Evolutionary conservation across 805 yeast species (phyloP), one percentile per base, ranked within the genome.

Genomic region (Candida germanica): DNA sequence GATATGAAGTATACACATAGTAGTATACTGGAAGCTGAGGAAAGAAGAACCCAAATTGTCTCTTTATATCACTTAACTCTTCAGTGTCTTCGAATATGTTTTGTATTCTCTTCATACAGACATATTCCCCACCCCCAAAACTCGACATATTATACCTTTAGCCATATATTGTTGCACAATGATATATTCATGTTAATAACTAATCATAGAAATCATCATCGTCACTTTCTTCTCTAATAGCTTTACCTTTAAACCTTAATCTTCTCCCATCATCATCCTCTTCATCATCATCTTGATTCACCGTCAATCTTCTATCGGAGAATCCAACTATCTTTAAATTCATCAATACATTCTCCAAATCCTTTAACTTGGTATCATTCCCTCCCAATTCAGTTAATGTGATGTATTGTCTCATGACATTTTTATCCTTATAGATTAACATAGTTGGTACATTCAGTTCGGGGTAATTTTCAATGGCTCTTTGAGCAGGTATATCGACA

Each of bases 391-490:
- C 79, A 4, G 83, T 73, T 51, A 91, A 67, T 0, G 98, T 91
- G 8, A 93, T 76, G 50, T 68, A 76, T 55, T 93, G 97, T 55
- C 81, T 83, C 16, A 81, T 64, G 6, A 94, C 89, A 44, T 86
- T 79, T 19, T 82, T 83, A 37, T 87, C 77, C 51, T 77, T 75
- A 59, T 93, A 93, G 1, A 93, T 75, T 33, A 93, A 70, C 6
- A 93, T 64, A 0, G 98, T 93, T 2, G 99, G 99, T 50, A 95
- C 84, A 65, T 87, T 89, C 21, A 73, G 57, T 17, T 86, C 91
- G 2, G 98, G 97, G 58, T 89, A 93, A 53, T 82, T 80, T 52
- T 91, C 98, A 46, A 89, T 83, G 35, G 97, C 95, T 58, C 96
- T 79, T 40, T 77, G 72, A 16, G 86, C 96, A n/a, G 85, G 82